phyloP scores from a whole-genome alignment of 495 filamentous ascomycete species.

The Neurospora sp. region DNA sequence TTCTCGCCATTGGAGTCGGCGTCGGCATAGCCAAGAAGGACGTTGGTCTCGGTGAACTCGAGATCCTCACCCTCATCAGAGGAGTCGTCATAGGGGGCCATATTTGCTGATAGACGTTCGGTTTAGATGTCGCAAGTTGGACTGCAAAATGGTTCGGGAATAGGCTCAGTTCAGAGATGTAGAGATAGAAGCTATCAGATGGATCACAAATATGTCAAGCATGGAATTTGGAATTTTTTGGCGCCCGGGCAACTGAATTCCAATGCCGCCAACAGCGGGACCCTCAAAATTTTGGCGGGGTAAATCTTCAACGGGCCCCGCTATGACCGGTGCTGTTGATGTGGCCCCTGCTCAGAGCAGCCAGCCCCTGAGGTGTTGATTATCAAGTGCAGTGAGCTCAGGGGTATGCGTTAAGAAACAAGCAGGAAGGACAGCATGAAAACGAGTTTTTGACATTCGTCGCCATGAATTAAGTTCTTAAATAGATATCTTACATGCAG shows the following conservation, averaged over 20 bases:
- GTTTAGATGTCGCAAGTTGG: neutral
- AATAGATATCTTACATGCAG: conserved; percentile 21
- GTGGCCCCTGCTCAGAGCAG: neutral
- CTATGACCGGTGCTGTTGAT: conserved; percentile 5
- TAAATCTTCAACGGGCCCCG: conserved; percentile 17
- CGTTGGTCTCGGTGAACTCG: conserved; percentile 73
- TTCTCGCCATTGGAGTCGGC: conserved; percentile 70
- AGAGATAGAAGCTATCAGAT: neutral
- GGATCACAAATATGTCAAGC: neutral
- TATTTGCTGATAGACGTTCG: conserved; percentile 24
- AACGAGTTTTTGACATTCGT: neutral
- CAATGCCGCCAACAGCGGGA: neutral
- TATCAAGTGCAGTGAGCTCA: neutral
- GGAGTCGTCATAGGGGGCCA: conserved; percentile 82
- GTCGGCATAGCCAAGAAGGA: conserved; percentile 84
- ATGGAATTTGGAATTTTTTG: conserved; percentile 9
- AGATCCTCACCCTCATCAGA: conserved; percentile 62
- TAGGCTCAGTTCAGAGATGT: neutral
- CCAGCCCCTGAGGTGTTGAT: neutral
- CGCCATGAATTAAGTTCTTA: conserved; percentile 12
- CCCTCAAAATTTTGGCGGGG: conserved; percentile 29
- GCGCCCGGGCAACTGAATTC: conserved; percentile 3
- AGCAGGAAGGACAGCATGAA: neutral
- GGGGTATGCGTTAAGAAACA: neutral
- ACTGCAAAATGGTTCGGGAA: neutral